Conservation (phyloP, 2,329 filamentous ascomycete genomes). For the Sclerotinia minor region DNA sequence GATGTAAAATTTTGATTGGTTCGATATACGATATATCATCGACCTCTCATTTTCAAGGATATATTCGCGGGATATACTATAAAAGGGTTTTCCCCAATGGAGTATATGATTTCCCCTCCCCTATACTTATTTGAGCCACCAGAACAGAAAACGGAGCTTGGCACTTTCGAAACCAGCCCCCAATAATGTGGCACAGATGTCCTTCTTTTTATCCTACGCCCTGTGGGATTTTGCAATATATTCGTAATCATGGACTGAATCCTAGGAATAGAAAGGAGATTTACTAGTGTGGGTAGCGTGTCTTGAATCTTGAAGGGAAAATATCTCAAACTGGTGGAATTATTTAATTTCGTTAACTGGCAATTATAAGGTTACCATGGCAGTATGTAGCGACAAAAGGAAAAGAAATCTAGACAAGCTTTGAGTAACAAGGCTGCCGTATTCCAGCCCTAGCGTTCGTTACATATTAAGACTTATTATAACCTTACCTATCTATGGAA, state of each 20-base stretch:
- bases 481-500: background rate
- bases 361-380: background rate
- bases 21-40: slow-evolving; percentile 6
- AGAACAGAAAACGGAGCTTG: background rate
- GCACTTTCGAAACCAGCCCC: slow-evolving; percentile 15
- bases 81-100: background rate
- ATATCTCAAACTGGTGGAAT: background rate
- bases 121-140: background rate
- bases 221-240: slow-evolving; percentile 3
- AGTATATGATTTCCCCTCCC: slow-evolving; percentile 1
- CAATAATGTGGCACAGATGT: slow-evolving; percentile 8
- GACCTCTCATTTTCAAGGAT: background rate
- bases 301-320: background rate
- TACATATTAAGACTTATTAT: background rate
- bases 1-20: background rate
- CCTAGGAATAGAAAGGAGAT: background rate
- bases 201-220: background rate
- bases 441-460: background rate
- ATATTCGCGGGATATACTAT: background rate
- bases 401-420: background rate
- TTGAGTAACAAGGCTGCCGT: background rate
- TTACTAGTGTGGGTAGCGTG: background rate
- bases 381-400: background rate
- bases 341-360: background rate
- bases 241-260: background rate